phyloP scores from a whole-genome alignment of 164 flowering plant species.

The Chloranthus sessilifolius region DNA sequence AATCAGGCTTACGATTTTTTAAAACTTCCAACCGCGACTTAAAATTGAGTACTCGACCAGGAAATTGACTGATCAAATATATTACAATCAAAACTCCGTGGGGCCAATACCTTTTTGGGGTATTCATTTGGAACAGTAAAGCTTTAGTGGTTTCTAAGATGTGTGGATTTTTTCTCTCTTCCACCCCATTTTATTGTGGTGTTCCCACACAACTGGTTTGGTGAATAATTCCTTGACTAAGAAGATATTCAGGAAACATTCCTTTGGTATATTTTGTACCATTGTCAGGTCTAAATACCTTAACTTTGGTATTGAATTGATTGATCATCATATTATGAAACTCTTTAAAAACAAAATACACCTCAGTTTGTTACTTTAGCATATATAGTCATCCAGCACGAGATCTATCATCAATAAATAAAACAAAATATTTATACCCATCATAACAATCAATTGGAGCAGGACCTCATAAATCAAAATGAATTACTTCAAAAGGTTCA shows the following conservation, averaged over 20 bases:
- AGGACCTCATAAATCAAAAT: background rate
- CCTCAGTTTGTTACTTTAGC: background rate
- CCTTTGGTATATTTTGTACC: background rate
- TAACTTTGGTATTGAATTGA: no score
- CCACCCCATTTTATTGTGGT: no score
- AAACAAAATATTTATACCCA: no score
- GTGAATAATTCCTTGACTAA: background rate
- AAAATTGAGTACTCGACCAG: background rate
- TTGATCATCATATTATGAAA: no score
- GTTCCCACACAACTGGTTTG: background rate
- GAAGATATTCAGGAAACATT: conserved; percentile 1
- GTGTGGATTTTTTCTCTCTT: background rate
- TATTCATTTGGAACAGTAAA: background rate
- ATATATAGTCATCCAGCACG: no score
- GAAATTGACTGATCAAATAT: background rate
- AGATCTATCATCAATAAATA: no score
- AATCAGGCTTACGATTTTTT: background rate
- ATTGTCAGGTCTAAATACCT: background rate
- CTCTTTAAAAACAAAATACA: background rate
- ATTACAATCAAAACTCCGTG: background rate
- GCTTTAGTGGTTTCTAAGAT: background rate
- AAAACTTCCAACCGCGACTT: background rate
- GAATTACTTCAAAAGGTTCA: background rate
- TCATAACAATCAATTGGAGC: background rate
- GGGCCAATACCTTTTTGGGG: background rate